A percentile compares a stretch with the other conserved stretches of the same genome.
These are phyloP conservation scores for Tricladium varicosporioides DNA, from an alignment of 2,329 filamentous ascomycete genomes.

Conservation along the genomic window DNA sequence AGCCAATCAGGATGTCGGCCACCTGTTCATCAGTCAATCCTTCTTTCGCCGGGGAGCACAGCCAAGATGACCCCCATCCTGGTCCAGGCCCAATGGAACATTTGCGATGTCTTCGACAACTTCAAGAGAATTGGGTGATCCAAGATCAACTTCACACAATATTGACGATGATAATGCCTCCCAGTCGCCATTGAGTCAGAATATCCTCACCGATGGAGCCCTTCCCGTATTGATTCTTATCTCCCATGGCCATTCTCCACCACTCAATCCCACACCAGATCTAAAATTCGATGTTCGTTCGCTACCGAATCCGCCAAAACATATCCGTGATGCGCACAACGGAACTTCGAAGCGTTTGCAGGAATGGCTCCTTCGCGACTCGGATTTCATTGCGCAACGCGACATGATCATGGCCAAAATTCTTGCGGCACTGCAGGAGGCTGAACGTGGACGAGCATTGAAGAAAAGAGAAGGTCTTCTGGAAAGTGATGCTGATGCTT, in stretches of 20 bases:
- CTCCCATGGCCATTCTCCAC: constrained; percentile 19
- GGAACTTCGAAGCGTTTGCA: constrained; percentile 16
- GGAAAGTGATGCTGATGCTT: neutral
- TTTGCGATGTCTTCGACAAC: too few relatives aligned
- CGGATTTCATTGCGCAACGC: constrained; percentile 10
- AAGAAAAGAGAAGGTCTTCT: neutral
- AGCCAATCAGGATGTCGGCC: too few relatives aligned
- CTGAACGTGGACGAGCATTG: constrained; percentile 1
- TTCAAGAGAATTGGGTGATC: too few relatives aligned
- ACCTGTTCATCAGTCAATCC: too few relatives aligned
- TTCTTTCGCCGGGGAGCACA: too few relatives aligned
- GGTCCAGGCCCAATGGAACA: too few relatives aligned
- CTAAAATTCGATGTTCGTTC: constrained; percentile 20
- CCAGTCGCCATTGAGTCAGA: neutral
- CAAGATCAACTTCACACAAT: too few relatives aligned
- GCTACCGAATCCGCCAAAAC: constrained; percentile 21
- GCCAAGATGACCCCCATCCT: too few relatives aligned
- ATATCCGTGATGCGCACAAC: constrained; percentile 19
- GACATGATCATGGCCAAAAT: constrained; percentile 17
- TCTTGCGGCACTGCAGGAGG: constrained; percentile 1
- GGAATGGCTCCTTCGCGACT: constrained; percentile 19
- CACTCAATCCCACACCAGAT: constrained; percentile 15
- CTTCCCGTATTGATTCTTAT: constrained; percentile 15
- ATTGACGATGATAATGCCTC: neutral
- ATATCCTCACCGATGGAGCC: constrained; percentile 1